Base-by-base conservation (phyloP, 2,329 filamentous ascomycete species). In the Dactylellina parvicollis region DNA sequence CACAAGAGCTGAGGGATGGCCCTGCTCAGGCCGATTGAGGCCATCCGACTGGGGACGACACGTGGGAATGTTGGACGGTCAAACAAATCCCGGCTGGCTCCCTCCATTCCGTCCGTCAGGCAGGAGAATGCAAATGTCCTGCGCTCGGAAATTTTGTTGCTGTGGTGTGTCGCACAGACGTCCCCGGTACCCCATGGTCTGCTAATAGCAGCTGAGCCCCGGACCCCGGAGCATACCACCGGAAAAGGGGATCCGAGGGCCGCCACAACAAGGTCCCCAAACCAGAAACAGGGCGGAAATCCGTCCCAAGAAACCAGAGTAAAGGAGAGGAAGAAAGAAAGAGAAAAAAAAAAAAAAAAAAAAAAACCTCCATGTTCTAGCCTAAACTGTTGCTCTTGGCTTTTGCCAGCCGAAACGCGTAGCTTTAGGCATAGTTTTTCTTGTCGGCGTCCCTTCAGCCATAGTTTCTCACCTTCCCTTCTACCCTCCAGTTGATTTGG, bases 381-480 rank as follows among this genome's bases (percentile, higher is more conserved):
- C 49, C 66, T 71, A 71, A 71, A 71, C 57, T 70, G 49, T 70
- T 16, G 30, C 44, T 42, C 62, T 67, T 59, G 62, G 50, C 52
- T 49, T n/a, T 38, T 54, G 50, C 52, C 32, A 42, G 34, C 18
- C 10, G 36, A 42, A 42, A 42, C 52, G 52, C 52, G 52, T 30
- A 42, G 42, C 52, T 56, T 40, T 56, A 56, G 52, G 34, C 10
- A 14, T 4, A 20, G 8, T 28, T 4, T 30, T 42, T 42, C 28
- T 22, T 28, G 28, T 56, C 52, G 52, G 36, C 34, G 20, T 47
- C 40, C 28, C 46, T 55, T 61, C 64, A 69, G 64, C 64, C 66
- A 72, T 71, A 24, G 32, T n/a, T 42, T 64, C 44, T 34, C 67
- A 65, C 67, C 67, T 72, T 65, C 67, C 59, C 67, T 59, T 50